Evolutionary conservation across 495 filamentous ascomycete species (phyloP), one percentile per base, ranked within the genome.

Genomic region (Annulohypoxylon moriforme): DNA sequence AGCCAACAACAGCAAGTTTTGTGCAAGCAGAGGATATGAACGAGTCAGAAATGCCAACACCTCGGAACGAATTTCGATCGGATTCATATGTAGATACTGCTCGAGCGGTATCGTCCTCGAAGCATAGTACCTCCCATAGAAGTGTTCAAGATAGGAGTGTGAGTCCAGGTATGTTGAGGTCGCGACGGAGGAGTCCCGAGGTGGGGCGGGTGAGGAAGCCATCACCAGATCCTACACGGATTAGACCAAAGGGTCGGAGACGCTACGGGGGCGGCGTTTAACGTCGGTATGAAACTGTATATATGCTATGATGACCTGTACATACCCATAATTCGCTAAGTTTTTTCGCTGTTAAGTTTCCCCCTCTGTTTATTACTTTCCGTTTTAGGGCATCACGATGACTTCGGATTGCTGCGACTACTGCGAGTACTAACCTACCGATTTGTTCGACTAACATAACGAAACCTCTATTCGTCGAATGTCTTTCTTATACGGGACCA

Each of bases 151-250:
- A 72, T 68, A 52, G 50, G 49, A 76, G n/a, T n/a, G n/a, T n/a
- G n/a, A n/a, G 76, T 66, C 72, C 76, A 71, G 69, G 71, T 47
- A 46, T 79, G 67, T 36, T 73, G 71, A 61, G 72, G 69, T 74
- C 61, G 74, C 76, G 72, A 75, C 72, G 80, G 62, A 80, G 76
- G 66, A 78, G 76, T 70, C 80, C 77, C n/a, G 79, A 76, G 29
- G 71, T 77, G 10, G 79, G 77, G 27, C 78, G 81, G 50, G 77
- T 85, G 63, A 77, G 77, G 38, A 85, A 85, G 65, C 72, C 76
- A 20, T 59, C 68, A 57, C 73, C 77, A 65, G 79, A 82, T 49
- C 64, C 68, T 31, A 69, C 60, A 24, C 74, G 80, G 64, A 67
- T 75, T 22, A 80, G 77, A 66, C 76, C 76, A 0, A 81, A 76